Evolutionary conservation across 768 basidiomycete species (phyloP), one percentile per base, ranked within the genome.

Genomic region (Mycena latifolia): DNA sequence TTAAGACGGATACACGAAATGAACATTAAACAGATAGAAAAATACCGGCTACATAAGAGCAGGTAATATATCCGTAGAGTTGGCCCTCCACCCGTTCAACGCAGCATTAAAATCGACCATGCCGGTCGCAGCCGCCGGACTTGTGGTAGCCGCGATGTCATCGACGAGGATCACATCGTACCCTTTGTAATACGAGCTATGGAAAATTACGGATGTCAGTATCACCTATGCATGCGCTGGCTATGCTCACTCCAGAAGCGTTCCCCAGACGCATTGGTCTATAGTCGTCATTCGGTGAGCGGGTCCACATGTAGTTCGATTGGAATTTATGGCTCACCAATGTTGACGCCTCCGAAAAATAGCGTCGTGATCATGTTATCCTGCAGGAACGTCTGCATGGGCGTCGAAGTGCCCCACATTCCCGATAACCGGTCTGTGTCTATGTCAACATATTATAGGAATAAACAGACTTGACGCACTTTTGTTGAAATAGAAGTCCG

Each of bases 221-320:
- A 17, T 39, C 37, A 14, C 15, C 37, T 18, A 66, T 73, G 46
- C 54, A 76, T 74, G 76, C 15, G 37, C 37, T 17, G 7, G 15
- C 14, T 39, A 39, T 12, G 15, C 37, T 39, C 17, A 39, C 37
- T 39, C 77, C 20, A 78, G 47, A 1, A 78, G 67, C 2, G 77
- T 78, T 27, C 77, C 77, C 73, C 75, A 76, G 24, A 78, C 77
- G 47, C 77, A 78, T 67, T 78, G 77, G 46, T 78, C 77, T 60
- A 33, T 1, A 18, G 6, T 12, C 5, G 11, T 39, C 15, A 39
- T 39, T 39, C 37, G 17, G 37, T 18, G 37, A 39, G 37, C 37
- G 15, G 37, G 7, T 39, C 17, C 8, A 12, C 33, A 14, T 35
- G 14, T 39, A 33, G 31, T 33, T 33, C 31, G 5, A 11, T 33